A percentile compares a stretch with the other conserved stretches of the same genome.
phyloP scores from a whole-genome alignment of 2,329 filamentous ascomycete genomes.

The Xylaria sp. region DNA sequence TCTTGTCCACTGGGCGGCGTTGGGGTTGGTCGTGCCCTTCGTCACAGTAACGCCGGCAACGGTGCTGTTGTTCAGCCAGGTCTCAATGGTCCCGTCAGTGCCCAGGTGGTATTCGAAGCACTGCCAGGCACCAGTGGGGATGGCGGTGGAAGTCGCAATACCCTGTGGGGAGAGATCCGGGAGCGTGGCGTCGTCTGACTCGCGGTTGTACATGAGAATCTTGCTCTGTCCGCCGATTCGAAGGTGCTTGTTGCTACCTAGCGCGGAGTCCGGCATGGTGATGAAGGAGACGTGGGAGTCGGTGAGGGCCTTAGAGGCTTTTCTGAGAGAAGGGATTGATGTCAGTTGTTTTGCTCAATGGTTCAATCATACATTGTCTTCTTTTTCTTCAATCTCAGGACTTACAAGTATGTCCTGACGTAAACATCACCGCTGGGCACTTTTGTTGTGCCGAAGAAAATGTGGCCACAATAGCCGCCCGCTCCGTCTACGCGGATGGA shows the following conservation, averaged over 20 bases:
- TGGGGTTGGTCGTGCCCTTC: constrained; percentile 60
- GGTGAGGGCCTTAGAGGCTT: constrained; percentile 67
- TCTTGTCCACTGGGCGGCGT: constrained; percentile 64
- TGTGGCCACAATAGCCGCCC: constrained; percentile 67
- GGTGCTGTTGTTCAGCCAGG: constrained; percentile 66
- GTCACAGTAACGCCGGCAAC: constrained; percentile 63
- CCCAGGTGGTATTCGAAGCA: constrained; percentile 72
- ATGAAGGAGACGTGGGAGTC: constrained; percentile 71
- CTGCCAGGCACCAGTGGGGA: constrained; percentile 64
- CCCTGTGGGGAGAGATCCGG: constrained; percentile 70
- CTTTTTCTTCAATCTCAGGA: constrained; percentile 35
- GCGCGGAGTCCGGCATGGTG: constrained; percentile 69
- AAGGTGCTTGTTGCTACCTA: constrained; percentile 67
- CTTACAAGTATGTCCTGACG: constrained; percentile 66
- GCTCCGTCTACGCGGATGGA: constrained; percentile 64
- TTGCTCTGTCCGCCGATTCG: constrained; percentile 70
- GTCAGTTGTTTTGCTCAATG: constrained; percentile 7
- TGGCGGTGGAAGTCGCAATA: constrained; percentile 63
- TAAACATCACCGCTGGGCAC: constrained; percentile 68
- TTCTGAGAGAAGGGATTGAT: constrained; percentile 53
- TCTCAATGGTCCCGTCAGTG: constrained; percentile 68
- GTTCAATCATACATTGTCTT: too few relatives aligned
- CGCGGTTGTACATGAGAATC: constrained; percentile 74
- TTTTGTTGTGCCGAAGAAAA: constrained; percentile 69
- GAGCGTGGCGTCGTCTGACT: constrained; percentile 70